These are phyloP conservation scores for Hydnomerulius pinastri DNA, from an alignment of 768 basidiomycete genomes.

Conservation along the genomic window DNA sequence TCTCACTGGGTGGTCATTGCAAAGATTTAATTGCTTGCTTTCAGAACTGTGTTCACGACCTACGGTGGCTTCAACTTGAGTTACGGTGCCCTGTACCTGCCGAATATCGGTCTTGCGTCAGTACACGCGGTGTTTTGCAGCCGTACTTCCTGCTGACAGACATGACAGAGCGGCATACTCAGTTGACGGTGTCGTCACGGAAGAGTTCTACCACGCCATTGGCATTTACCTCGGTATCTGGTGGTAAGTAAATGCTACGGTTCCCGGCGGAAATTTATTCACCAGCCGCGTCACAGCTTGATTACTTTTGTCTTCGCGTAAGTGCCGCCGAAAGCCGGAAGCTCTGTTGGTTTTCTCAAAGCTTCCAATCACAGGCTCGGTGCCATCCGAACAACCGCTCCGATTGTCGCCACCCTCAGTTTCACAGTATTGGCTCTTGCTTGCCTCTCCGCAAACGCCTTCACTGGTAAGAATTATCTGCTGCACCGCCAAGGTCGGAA, in stretches of 20 bases:
- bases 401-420: constrained; percentile 22
- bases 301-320: constrained; percentile 27
- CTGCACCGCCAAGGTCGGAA: neutral
- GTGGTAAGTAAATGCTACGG: constrained; percentile 13
- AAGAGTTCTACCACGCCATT: constrained; percentile 26
- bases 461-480: constrained; percentile 22
- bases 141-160: neutral
- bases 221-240: constrained; percentile 31
- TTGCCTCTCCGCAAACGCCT: constrained; percentile 27
- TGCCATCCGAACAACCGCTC: constrained; percentile 27
- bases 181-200: constrained; percentile 21
- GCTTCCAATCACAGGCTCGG: constrained; percentile 16
- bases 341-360: neutral
- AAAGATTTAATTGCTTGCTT: neutral
- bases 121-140: neutral
- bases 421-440: constrained; percentile 24
- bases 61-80: constrained; percentile 33
- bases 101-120: constrained; percentile 27
- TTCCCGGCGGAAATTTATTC: neutral
- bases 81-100: constrained; percentile 29
- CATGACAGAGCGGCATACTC: constrained; percentile 24
- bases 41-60: constrained; percentile 28
- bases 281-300: constrained; percentile 10
- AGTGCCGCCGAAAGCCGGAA: constrained; percentile 3
- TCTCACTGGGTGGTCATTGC: neutral